A percentile compares a stretch with the other conserved stretches of the same genome.
phyloP scores from a whole-genome alignment of 2,329 filamentous ascomycete genomes.

The Cladosporium sp. region DNA sequence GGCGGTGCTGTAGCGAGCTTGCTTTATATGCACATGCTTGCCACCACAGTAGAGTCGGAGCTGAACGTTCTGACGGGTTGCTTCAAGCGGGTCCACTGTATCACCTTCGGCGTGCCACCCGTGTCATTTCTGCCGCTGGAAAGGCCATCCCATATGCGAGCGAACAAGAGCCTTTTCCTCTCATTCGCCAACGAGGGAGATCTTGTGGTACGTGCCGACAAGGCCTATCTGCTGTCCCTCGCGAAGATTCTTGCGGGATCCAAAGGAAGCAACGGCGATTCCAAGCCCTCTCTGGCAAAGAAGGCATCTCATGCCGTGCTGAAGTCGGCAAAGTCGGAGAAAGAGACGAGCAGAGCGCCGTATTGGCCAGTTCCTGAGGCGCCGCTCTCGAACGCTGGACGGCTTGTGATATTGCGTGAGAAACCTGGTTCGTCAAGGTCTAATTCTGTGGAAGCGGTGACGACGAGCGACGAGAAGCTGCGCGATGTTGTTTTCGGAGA shows the following conservation, averaged over 20 bases:
- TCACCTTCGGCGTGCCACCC: conserved; percentile 82
- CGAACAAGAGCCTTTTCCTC: conserved; percentile 68
- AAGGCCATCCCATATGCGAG: conserved; percentile 46
- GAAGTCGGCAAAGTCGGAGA: conserved; percentile 1
- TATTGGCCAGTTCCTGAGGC: conserved; percentile 63
- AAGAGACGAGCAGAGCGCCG: conserved; percentile 16
- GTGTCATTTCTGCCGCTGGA: conserved; percentile 66
- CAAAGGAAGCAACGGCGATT: background rate
- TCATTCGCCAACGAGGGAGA: conserved; percentile 85
- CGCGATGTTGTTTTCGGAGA: conserved; percentile 75
- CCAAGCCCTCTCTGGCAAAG: conserved; percentile 9
- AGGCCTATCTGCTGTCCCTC: conserved; percentile 67
- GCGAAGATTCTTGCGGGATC: conserved; percentile 62
- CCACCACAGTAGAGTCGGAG: conserved; percentile 59
- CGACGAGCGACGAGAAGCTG: conserved; percentile 64
- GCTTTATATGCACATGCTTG: conserved; percentile 77
- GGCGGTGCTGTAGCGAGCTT: conserved; percentile 79
- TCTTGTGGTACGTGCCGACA: conserved; percentile 72
- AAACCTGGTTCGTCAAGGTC: conserved; percentile 30
- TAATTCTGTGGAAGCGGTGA: conserved; percentile 60
- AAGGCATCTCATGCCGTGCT: conserved; percentile 13
- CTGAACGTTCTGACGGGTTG: conserved; percentile 63
- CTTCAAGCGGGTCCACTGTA: conserved; percentile 77
- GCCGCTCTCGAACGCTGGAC: conserved; percentile 66
- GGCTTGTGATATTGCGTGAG: conserved; percentile 61